Evolutionary conservation across 2,329 filamentous ascomycete genomes (phyloP).

Genomic region (Diaporthe nobilis): DNA sequence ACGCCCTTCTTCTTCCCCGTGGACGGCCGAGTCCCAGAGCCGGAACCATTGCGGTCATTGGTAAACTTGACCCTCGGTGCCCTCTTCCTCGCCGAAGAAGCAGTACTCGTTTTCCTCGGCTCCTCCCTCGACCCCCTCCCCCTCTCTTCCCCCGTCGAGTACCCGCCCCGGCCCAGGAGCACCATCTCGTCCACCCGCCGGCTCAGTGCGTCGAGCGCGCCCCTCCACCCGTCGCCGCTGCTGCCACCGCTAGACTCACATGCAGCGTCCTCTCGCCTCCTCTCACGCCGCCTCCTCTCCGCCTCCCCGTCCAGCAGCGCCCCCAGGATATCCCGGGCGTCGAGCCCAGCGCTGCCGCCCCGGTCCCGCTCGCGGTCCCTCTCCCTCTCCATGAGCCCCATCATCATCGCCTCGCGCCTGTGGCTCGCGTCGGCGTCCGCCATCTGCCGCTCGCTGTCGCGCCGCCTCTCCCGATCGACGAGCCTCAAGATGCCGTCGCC

Average conservation of each 20-base stretch:
- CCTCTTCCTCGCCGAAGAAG: neutral
- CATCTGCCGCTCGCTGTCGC: constrained; percentile 27
- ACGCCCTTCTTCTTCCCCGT: neutral
- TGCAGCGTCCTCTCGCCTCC: neutral
- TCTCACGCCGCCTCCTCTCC: neutral
- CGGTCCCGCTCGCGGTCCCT: neutral
- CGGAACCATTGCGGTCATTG: neutral
- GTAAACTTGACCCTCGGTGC: neutral
- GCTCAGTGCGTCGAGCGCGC: neutral
- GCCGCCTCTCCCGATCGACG: constrained; percentile 21
- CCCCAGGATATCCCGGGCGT: neutral
- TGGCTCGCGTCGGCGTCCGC: constrained; percentile 11
- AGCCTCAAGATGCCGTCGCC: neutral
- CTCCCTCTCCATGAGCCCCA: constrained; percentile 30
- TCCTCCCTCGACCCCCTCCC: neutral
- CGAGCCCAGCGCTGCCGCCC: neutral
- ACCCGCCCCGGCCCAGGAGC: constrained; percentile 6
- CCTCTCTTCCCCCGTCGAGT: no score
- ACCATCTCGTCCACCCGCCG: constrained; percentile 28
- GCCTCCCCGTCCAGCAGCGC: constrained; percentile 29
- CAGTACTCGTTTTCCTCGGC: no score
- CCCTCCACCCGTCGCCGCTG: neutral
- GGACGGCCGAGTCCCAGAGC: neutral
- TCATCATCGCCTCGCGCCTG: constrained; percentile 18
- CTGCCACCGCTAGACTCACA: neutral